phyloP scores from a whole-genome alignment of 805 yeast species.

The Kuraishia molischiana region DNA sequence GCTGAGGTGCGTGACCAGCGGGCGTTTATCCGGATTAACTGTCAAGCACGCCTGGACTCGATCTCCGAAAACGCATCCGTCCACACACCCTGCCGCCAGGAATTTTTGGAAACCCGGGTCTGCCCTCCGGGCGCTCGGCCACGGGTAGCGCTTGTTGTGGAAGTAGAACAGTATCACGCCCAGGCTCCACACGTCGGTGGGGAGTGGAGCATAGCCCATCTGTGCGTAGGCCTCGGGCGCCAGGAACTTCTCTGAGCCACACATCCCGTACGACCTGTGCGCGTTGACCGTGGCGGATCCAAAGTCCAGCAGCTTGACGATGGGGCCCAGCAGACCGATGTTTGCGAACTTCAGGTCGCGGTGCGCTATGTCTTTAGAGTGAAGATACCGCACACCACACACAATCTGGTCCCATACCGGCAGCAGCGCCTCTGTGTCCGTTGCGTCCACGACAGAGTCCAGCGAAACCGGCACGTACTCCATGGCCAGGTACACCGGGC shows the following conservation, averaged over 20 bases:
- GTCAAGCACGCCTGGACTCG: too few relatives aligned
- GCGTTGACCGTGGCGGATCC: slow-evolving; percentile 27
- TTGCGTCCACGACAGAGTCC: slow-evolving; percentile 9
- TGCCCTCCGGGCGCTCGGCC: slow-evolving; percentile 29
- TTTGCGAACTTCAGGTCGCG: slow-evolving; percentile 43
- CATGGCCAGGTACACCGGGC: slow-evolving; percentile 18
- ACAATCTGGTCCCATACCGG: slow-evolving; percentile 33
- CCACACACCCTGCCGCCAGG: too few relatives aligned
- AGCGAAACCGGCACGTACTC: slow-evolving; percentile 24
- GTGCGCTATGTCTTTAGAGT: slow-evolving; percentile 27
- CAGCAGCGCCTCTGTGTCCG: slow-evolving; percentile 9
- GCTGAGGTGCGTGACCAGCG: too few relatives aligned
- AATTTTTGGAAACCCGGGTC: neutral
- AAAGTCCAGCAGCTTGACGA: slow-evolving; percentile 39
- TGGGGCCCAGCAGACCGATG: slow-evolving; percentile 19
- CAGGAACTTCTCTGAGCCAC: slow-evolving; percentile 33
- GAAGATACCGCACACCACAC: slow-evolving; percentile 28
- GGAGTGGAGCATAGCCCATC: slow-evolving; percentile 28
- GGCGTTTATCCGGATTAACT: too few relatives aligned
- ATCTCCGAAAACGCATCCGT: too few relatives aligned
- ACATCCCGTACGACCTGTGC: slow-evolving; percentile 30
- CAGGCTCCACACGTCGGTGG: slow-evolving; percentile 39
- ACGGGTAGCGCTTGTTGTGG: slow-evolving; percentile 26
- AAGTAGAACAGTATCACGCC: slow-evolving; percentile 32
- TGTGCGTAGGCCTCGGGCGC: slow-evolving; percentile 36